A percentile compares a stretch with the other conserved stretches of the same genome.
These are phyloP conservation scores for Rossbeevera mucosa DNA, from an alignment of 768 basidiomycete species.

Conservation along the genomic window DNA sequence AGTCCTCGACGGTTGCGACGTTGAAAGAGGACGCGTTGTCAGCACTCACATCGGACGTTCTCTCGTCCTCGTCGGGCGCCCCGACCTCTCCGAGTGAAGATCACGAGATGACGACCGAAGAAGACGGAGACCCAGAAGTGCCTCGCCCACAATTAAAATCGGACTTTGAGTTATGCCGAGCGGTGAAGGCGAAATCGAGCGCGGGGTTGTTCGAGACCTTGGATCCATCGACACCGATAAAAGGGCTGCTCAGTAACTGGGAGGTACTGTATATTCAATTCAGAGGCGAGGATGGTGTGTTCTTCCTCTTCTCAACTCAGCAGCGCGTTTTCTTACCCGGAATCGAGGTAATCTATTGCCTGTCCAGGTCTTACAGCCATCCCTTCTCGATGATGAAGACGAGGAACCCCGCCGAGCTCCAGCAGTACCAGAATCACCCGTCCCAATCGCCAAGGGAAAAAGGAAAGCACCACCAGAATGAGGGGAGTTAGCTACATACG, in stretches of 20 bases:
- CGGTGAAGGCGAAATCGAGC: conserved; percentile 42
- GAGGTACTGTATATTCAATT: conserved; percentile 68
- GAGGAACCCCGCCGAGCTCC: conserved; percentile 34
- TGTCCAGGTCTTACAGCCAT: conserved; percentile 53
- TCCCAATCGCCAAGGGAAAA: conserved; percentile 49
- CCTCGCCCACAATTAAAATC: conserved; percentile 34
- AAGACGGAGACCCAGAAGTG: conserved; percentile 16
- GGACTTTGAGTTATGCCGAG: conserved; percentile 65
- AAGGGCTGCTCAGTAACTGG: conserved; percentile 56
- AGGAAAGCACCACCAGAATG: conserved; percentile 47
- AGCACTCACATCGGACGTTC: conserved; percentile 51
- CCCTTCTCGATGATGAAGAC: conserved; percentile 60
- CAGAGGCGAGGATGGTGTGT: conserved; percentile 52
- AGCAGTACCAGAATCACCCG: conserved; percentile 26
- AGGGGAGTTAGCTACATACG: neutral
- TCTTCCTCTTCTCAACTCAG: neutral
- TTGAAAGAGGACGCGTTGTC: conserved; percentile 61
- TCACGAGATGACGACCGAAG: conserved; percentile 19
- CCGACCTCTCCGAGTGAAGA: conserved; percentile 29
- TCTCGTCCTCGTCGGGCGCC: conserved; percentile 21
- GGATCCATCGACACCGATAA: conserved; percentile 39
- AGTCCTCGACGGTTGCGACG: conserved; percentile 49
- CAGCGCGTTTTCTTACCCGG: neutral
- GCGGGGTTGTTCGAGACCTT: conserved; percentile 48
- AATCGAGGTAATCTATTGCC: conserved; percentile 53